Conservation (phyloP, 2,329 filamentous ascomycete genomes). For the Lizonia empirigonia region DNA sequence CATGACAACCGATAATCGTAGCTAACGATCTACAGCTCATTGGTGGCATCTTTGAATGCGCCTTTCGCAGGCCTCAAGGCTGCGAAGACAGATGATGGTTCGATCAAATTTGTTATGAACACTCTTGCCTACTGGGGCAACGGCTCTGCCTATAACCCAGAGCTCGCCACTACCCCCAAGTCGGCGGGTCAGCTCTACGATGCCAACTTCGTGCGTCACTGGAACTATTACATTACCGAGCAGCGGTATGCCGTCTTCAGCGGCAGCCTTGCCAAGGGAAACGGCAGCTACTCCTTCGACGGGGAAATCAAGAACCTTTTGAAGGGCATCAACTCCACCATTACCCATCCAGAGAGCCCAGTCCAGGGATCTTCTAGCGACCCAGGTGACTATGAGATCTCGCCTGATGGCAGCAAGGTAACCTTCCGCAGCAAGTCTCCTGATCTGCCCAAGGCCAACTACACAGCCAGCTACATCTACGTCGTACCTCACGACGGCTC, state of each 20-base stretch:
- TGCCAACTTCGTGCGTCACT: slow-evolving; percentile 78
- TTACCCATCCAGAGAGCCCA: slow-evolving; percentile 66
- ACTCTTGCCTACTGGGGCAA: slow-evolving; percentile 67
- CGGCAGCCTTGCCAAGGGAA: slow-evolving; percentile 58
- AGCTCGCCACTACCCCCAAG: slow-evolving; percentile 62
- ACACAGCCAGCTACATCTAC: slow-evolving; percentile 84
- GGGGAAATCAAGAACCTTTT: slow-evolving; percentile 54
- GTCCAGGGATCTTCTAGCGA: slow-evolving; percentile 76
- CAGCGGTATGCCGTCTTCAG: slow-evolving; percentile 77
- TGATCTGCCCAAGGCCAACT: slow-evolving; percentile 70
- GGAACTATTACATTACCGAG: slow-evolving; percentile 74
- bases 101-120: slow-evolving; percentile 56
- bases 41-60: slow-evolving; percentile 51
- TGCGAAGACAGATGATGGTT: slow-evolving; percentile 44
- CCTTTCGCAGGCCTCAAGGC: slow-evolving; percentile 58
- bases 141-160: slow-evolving; percentile 72
- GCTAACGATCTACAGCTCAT: slow-evolving; percentile 24
- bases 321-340: slow-evolving; percentile 63
- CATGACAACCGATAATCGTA: neutral
- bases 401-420: slow-evolving; percentile 65
- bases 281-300: slow-evolving; percentile 39
- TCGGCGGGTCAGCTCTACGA: slow-evolving; percentile 74
- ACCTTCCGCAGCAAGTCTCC: slow-evolving; percentile 79
- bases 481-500: slow-evolving; percentile 71
- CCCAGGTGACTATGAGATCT: slow-evolving; percentile 76